These are phyloP conservation scores for Lactifluus hygrophoroides DNA, from an alignment of 768 basidiomycete species.

Conservation along the genomic window DNA sequence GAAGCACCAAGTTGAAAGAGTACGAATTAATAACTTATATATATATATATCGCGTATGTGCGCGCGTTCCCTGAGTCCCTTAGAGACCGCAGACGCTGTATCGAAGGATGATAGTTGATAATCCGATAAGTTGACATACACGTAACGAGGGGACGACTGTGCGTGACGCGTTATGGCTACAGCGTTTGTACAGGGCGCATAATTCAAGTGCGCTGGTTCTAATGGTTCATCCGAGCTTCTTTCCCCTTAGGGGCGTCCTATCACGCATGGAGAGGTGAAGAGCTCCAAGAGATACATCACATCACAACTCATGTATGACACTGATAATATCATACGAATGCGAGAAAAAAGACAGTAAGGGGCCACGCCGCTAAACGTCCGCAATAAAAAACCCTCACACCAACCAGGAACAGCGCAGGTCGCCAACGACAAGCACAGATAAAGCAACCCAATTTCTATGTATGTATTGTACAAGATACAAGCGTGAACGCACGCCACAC, in stretches of 20 bases:
- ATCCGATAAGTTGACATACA: background rate
- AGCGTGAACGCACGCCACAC: conserved; percentile 7
- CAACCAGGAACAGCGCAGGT: background rate
- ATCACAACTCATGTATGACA: background rate
- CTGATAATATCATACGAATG: background rate
- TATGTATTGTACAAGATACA: conserved; percentile 15
- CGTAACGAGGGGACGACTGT: background rate
- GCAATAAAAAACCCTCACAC: conserved; percentile 4
- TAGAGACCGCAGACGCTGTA: background rate
- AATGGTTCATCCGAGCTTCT: background rate
- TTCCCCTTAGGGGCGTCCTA: background rate
- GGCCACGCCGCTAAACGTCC: conserved; percentile 3
- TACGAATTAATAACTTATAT: too few relatives aligned
- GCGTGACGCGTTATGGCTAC: conserved; percentile 6
- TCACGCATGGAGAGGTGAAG: background rate
- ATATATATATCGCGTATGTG: background rate
- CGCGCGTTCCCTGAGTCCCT: background rate
- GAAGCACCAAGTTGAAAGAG: too few relatives aligned
- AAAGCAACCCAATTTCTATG: conserved; percentile 7
- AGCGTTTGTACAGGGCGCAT: background rate
- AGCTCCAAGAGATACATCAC: background rate
- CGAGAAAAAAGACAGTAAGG: conserved; percentile 1
- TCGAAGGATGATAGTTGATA: background rate
- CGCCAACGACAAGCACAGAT: background rate
- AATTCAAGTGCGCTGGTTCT: background rate